Evolutionary conservation across 305 asterid genomes (phyloP).

Genomic region (Ilex paraguariensis): DNA sequence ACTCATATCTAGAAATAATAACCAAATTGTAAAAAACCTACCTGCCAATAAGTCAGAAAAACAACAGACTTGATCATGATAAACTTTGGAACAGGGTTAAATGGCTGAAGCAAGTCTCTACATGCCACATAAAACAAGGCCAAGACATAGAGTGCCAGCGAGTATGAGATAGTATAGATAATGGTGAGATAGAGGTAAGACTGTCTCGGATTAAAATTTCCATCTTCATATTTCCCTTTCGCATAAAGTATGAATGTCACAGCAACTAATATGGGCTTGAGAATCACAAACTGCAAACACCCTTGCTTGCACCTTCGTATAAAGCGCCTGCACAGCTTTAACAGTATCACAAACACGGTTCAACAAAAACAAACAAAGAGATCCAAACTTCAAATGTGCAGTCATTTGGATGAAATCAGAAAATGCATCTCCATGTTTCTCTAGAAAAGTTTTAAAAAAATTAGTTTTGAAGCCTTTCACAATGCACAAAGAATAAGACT

Average conservation of each 20-base stretch:
- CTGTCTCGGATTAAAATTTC: conserved; percentile 81
- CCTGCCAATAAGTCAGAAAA: conserved; percentile 98
- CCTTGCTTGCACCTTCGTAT: conserved; percentile 98
- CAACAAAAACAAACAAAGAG: conserved; percentile 14
- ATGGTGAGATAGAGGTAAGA: conserved; percentile 96
- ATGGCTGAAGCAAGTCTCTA: conserved; percentile 93
- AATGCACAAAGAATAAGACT: too few species aligned
- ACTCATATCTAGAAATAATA: background rate
- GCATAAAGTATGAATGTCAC: conserved; percentile 81
- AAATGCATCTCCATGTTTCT: background rate
- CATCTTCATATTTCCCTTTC: conserved; percentile 84
- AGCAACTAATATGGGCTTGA: conserved; percentile 79
- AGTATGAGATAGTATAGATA: conserved; percentile 89
- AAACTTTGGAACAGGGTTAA: conserved; percentile 97
- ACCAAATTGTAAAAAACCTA: conserved; percentile 17
- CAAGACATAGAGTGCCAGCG: conserved; percentile 88
- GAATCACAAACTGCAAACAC: conserved; percentile 95
- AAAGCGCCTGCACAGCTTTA: conserved; percentile 72
- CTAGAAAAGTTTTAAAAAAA: too few species aligned
- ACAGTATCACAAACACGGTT: conserved; percentile 14
- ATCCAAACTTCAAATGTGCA: conserved; percentile 12
- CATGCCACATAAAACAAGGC: conserved; percentile 95
- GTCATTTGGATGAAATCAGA: conserved; percentile 1
- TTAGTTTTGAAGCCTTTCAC: too few species aligned
- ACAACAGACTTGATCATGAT: conserved; percentile 92